Evolutionary conservation across 306 rosid genomes (phyloP).

Genomic region (Sicyos baderoa): DNA sequence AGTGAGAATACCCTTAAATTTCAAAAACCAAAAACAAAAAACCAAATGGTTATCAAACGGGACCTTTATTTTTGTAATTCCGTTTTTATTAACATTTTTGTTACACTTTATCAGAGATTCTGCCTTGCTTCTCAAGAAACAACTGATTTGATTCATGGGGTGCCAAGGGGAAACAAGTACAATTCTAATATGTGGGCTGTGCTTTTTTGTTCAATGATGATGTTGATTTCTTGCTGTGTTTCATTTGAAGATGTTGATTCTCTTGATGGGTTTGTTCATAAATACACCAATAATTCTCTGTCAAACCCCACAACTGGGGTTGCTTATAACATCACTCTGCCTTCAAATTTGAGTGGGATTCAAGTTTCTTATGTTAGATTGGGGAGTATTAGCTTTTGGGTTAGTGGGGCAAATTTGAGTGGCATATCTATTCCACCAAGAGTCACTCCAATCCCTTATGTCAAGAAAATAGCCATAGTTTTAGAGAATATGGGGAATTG

Average conservation of each 20-base stretch:
- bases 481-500: slow-evolving; percentile 68
- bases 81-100: no score
- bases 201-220: slow-evolving; percentile 26
- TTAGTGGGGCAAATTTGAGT: slow-evolving; percentile 43
- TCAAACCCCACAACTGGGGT: slow-evolving; percentile 40
- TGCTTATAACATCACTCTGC: slow-evolving; percentile 47
- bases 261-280: slow-evolving; percentile 35
- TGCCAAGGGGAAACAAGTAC: slow-evolving; percentile 34
- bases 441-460: slow-evolving; percentile 34
- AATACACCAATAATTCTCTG: slow-evolving; percentile 26
- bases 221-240: slow-evolving; percentile 23
- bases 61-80: no score
- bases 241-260: slow-evolving; percentile 28
- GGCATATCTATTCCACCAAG: slow-evolving; percentile 47
- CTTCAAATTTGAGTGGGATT: slow-evolving; percentile 65
- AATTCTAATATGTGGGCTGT: slow-evolving; percentile 22
- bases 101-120: background rate
- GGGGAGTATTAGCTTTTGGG: slow-evolving; percentile 37
- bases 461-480: slow-evolving; percentile 43
- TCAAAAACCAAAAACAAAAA: no score
- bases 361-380: slow-evolving; percentile 42
- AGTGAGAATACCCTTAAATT: no score
- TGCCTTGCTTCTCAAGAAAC: slow-evolving; percentile 12
- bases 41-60: no score
- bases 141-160: slow-evolving; percentile 20